phyloP scores from a whole-genome alignment of 768 basidiomycete species.

The Kwoniella bestiolae region DNA sequence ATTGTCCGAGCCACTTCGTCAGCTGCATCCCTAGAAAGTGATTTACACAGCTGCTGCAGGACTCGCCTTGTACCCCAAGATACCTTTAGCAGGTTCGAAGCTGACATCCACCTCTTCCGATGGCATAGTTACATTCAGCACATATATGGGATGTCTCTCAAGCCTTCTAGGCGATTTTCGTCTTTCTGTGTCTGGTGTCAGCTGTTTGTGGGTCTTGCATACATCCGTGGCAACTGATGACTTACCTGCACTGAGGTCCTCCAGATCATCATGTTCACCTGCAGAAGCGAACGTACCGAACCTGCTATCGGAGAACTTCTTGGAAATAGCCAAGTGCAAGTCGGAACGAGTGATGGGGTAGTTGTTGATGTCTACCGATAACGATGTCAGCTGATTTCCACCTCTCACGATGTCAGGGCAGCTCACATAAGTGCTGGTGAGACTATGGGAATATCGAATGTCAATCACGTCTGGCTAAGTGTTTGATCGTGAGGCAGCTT shows the following conservation, averaged over 20 bases:
- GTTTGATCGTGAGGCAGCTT: slow-evolving; percentile 25
- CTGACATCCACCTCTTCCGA: slow-evolving; percentile 72
- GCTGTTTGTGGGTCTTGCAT: background rate
- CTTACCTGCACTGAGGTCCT: slow-evolving; percentile 15
- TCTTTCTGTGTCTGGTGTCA: slow-evolving; percentile 11
- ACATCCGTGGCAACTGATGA: background rate
- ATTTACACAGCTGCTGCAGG: background rate
- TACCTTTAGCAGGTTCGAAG: slow-evolving; percentile 75
- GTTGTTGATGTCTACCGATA: slow-evolving; percentile 38
- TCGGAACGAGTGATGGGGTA: slow-evolving; percentile 38
- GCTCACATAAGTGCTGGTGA: slow-evolving; percentile 85
- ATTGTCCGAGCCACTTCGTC: background rate
- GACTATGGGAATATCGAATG: slow-evolving; percentile 60
- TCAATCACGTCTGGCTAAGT: slow-evolving; percentile 11
- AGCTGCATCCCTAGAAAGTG: background rate
- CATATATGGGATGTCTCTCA: slow-evolving; percentile 80
- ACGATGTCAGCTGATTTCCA: slow-evolving; percentile 10
- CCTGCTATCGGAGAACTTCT: slow-evolving; percentile 29
- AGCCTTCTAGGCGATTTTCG: slow-evolving; percentile 77
- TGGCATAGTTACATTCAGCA: slow-evolving; percentile 74
- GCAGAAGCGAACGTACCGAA: slow-evolving; percentile 25
- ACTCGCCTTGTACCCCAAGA: slow-evolving; percentile 71
- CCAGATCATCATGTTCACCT: slow-evolving; percentile 16
- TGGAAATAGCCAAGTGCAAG: slow-evolving; percentile 33
- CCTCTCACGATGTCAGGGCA: background rate